Percentiles rank a stretch among this genome's conserved stretches.
phyloP scores from a whole-genome alignment of 2,329 filamentous ascomycete genomes.

The Claviceps quebecensis region DNA sequence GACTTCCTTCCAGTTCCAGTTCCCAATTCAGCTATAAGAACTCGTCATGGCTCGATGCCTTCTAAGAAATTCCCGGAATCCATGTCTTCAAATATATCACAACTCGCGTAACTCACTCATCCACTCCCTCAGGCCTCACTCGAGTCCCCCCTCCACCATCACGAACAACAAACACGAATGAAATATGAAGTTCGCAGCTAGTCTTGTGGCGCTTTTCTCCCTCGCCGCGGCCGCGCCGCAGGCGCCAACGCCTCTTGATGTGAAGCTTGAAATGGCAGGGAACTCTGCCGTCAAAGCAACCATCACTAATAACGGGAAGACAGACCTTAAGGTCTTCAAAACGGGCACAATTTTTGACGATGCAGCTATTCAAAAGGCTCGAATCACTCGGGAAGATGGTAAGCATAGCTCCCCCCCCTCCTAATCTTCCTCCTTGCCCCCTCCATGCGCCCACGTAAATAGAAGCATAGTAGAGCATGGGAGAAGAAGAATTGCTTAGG shows the following conservation, averaged over 20 bases:
- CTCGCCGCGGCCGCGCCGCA: constrained; percentile 1
- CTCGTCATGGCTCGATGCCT: no score
- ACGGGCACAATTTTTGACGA: constrained; percentile 38
- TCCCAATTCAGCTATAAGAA: no score
- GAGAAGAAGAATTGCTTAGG: not conserved
- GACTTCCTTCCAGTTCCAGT: no score
- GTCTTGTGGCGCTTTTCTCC: not conserved
- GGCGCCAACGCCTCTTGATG: constrained; percentile 22
- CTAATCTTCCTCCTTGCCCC: no score
- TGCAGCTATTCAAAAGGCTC: constrained; percentile 36
- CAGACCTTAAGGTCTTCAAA: constrained; percentile 35
- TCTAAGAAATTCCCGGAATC: no score
- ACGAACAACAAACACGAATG: no score
- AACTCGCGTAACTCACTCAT: no score
- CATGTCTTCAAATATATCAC: no score
- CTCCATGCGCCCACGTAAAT: not conserved
- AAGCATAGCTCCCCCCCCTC: constrained; percentile 2
- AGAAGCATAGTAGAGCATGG: not conserved
- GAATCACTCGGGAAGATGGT: constrained; percentile 20
- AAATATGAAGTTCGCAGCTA: constrained; percentile 1
- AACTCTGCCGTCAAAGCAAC: constrained; percentile 39
- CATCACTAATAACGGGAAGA: constrained; percentile 37
- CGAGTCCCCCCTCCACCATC: no score
- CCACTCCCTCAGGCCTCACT: no score
- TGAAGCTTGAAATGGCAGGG: constrained; percentile 31